Evolutionary conservation across 257 asterid genomes (phyloP).

Genomic region (Anisodus acutangulus): DNA sequence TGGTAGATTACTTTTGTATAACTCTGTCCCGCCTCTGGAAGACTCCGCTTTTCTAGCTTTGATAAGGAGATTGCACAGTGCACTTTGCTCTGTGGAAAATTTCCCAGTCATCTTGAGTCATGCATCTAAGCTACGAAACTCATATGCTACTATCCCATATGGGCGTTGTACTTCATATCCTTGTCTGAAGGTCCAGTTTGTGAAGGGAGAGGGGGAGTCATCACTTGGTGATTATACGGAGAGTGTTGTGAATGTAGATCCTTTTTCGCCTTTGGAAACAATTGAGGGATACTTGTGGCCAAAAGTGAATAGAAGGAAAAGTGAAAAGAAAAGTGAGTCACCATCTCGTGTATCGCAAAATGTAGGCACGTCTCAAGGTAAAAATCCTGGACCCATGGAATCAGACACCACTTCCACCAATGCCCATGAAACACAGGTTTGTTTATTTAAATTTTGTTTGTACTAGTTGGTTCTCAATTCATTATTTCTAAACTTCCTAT

Average conservation of each 20-base stretch:
- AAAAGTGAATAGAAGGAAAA: conserved; percentile 51
- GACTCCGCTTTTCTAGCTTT: conserved; percentile 55
- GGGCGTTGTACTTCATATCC: conserved; percentile 72
- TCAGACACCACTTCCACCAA: conserved; percentile 42
- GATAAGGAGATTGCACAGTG: conserved; percentile 63
- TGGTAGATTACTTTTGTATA: conserved; percentile 63
- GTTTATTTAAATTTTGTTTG: not conserved
- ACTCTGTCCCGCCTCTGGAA: conserved; percentile 43
- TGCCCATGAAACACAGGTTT: conserved; percentile 54
- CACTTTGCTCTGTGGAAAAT: conserved; percentile 80
- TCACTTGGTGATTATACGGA: conserved; percentile 56
- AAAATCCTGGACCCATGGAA: conserved; percentile 44
- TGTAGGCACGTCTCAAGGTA: conserved; percentile 48
- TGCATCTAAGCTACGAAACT: conserved; percentile 54
- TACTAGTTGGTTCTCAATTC: not conserved
- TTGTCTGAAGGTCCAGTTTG: conserved; percentile 78
- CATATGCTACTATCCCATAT: conserved; percentile 76
- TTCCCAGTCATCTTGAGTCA: conserved; percentile 74
- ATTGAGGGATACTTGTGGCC: conserved; percentile 72
- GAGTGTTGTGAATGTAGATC: conserved; percentile 76
- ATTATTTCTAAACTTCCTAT: not conserved
- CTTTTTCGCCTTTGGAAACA: conserved; percentile 71
- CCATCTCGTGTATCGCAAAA: conserved; percentile 47
- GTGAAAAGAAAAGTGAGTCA: conserved; percentile 43
- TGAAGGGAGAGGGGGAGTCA: conserved; percentile 62